A percentile compares a stretch with the other conserved stretches of the same genome.
phyloP scores from a whole-genome alignment of 305 asterid species.

The Fraxinus greggii region DNA sequence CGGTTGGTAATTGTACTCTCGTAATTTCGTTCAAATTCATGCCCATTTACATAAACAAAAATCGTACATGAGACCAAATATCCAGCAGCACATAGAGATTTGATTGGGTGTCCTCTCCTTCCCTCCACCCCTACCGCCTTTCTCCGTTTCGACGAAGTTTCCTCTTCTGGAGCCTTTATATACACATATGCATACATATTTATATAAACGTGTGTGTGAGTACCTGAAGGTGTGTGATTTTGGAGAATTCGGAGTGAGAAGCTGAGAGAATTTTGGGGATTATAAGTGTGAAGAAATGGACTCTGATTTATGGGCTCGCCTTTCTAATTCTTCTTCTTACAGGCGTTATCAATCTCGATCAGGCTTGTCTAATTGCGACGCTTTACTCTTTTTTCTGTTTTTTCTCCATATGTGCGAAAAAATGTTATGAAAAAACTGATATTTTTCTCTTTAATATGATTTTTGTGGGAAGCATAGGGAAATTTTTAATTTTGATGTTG shows the following conservation, averaged over 20 bases:
- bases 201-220: background rate
- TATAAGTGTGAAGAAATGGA: slow-evolving; percentile 45
- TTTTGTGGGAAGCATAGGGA: background rate
- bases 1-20: slow-evolving; percentile 13
- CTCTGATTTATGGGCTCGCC: slow-evolving; percentile 72
- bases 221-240: background rate
- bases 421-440: background rate
- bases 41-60: background rate
- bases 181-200: background rate
- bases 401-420: background rate
- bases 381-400: background rate
- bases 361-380: slow-evolving; percentile 38
- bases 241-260: background rate
- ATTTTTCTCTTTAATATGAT: background rate
- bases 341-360: slow-evolving; percentile 71
- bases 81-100: slow-evolving; percentile 21
- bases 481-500: background rate
- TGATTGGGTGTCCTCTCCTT: slow-evolving; percentile 28
- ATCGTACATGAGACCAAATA: background rate
- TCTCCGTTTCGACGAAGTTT: slow-evolving; percentile 45
- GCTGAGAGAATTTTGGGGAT: slow-evolving; percentile 13
- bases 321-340: slow-evolving; percentile 36
- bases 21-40: slow-evolving; percentile 20
- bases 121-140: slow-evolving; percentile 19
- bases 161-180: slow-evolving; percentile 6